Conservation (phyloP, 2,329 filamentous ascomycete species). For the Lomentospora prolificans region DNA sequence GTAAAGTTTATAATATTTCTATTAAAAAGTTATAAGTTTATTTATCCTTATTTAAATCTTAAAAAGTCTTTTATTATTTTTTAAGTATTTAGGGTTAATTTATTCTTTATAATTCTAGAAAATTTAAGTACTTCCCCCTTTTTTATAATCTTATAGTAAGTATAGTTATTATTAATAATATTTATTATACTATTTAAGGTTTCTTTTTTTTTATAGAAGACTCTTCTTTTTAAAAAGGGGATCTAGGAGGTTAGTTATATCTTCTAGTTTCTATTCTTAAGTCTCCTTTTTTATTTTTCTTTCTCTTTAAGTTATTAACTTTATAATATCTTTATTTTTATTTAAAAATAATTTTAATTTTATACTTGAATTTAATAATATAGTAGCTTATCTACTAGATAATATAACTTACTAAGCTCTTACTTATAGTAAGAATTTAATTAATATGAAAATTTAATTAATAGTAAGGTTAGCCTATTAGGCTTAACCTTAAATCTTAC, state of each 20-base stretch:
- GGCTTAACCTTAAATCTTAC: neutral
- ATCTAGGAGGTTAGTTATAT: too few relatives aligned
- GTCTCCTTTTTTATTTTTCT: too few relatives aligned
- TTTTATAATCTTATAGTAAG: constrained; percentile 2
- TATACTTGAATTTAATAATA: constrained; percentile 6
- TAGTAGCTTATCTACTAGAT: too few relatives aligned
- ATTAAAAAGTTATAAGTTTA: neutral
- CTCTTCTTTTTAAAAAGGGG: neutral
- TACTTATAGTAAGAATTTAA: constrained; percentile 2
- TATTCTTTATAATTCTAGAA: neutral
- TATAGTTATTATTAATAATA: constrained; percentile 5
- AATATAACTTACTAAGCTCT: neutral
- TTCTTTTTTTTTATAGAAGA: too few relatives aligned
- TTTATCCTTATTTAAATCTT: too few relatives aligned
- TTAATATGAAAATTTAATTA: neutral
- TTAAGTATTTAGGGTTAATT: neutral
- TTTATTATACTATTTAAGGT: neutral
- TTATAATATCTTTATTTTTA: neutral
- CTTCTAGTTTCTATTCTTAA: too few relatives aligned
- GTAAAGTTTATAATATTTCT: neutral
- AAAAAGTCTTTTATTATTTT: too few relatives aligned
- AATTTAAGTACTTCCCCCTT: neutral
- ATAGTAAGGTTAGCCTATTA: constrained; percentile 1
- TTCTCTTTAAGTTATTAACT: neutral
- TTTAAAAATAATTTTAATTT: constrained; percentile 5